These are phyloP conservation scores for Diutina siamensis DNA, from an alignment of 1,139 yeast genomes.

Conservation along the genomic window DNA sequence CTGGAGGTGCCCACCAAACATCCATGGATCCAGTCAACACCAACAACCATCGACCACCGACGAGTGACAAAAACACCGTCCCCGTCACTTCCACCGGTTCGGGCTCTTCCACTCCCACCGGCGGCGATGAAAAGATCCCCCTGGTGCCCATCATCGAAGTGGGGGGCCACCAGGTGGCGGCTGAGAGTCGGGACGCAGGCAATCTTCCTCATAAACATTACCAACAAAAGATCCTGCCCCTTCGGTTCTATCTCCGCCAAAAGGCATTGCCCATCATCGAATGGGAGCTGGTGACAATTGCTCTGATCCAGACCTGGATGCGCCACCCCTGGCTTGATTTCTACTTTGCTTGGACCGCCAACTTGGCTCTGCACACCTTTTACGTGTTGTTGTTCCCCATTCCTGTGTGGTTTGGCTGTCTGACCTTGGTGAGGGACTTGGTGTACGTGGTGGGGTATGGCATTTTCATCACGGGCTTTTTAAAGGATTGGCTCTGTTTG, in stretches of 20 bases:
- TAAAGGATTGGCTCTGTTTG: conserved; percentile 77
- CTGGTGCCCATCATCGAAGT: neutral
- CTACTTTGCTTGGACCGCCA: conserved; percentile 84
- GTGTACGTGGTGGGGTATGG: conserved; percentile 77
- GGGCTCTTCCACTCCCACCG: no score
- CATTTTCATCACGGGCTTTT: conserved; percentile 63
- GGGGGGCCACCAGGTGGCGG: neutral
- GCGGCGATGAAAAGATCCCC: no score
- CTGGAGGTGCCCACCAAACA: no score
- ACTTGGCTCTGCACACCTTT: conserved; percentile 86
- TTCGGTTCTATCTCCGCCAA: conserved; percentile 48
- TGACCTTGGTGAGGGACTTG: conserved; percentile 50
- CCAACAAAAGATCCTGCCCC: conserved; percentile 41
- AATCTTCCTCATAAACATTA: conserved; percentile 59
- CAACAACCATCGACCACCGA: no score
- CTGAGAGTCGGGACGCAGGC: conserved; percentile 51
- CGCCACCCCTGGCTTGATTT: conserved; percentile 49
- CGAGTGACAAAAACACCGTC: no score
- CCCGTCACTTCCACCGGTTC: no score
- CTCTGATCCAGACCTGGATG: conserved; percentile 40
- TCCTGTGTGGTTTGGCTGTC: conserved; percentile 75
- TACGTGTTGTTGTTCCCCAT: conserved; percentile 82
- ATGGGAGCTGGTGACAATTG: conserved; percentile 53
- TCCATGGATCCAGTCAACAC: no score
- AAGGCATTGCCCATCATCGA: conserved; percentile 48